Conservation (phyloP, 169 alveolate genomes). For the Plasmodium malariae region DNA sequence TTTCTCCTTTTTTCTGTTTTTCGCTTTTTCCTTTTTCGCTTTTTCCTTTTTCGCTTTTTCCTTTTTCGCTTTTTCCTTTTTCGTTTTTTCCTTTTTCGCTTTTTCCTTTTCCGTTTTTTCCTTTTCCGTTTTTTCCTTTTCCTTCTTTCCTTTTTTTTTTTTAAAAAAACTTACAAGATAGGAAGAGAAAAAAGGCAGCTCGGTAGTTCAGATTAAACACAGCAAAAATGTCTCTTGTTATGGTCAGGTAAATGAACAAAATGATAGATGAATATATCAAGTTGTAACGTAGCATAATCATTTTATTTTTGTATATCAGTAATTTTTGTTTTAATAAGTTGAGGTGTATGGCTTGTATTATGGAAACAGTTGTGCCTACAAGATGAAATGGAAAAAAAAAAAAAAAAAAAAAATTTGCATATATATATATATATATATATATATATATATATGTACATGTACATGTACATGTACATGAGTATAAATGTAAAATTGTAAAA, state of each 20-base stretch:
- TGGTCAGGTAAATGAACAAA: slow-evolving; percentile 24
- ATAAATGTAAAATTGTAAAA: too few species aligned
- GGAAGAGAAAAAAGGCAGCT: background rate
- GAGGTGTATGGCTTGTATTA: slow-evolving; percentile 49
- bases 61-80: background rate
- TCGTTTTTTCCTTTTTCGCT: background rate
- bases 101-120: too few species aligned
- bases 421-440: slow-evolving; percentile 3
- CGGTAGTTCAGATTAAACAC: slow-evolving; percentile 1
- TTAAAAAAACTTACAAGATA: slow-evolving; percentile 34
- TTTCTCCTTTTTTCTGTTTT: too few species aligned
- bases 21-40: background rate
- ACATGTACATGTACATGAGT: too few species aligned
- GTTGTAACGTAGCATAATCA: slow-evolving; percentile 27
- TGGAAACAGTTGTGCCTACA: slow-evolving; percentile 53
- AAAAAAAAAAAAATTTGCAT: background rate
- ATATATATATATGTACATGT: too few species aligned
- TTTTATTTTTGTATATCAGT: slow-evolving; percentile 31
- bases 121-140: background rate
- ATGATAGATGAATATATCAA: slow-evolving; percentile 34
- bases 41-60: background rate
- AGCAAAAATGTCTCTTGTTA: slow-evolving; percentile 25
- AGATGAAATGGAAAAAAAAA: background rate
- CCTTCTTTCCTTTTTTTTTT: background rate
- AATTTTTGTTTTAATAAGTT: slow-evolving; percentile 42